Base-by-base conservation (phyloP, 164 flowering plant genomes). In the Vitis labrusca region DNA sequence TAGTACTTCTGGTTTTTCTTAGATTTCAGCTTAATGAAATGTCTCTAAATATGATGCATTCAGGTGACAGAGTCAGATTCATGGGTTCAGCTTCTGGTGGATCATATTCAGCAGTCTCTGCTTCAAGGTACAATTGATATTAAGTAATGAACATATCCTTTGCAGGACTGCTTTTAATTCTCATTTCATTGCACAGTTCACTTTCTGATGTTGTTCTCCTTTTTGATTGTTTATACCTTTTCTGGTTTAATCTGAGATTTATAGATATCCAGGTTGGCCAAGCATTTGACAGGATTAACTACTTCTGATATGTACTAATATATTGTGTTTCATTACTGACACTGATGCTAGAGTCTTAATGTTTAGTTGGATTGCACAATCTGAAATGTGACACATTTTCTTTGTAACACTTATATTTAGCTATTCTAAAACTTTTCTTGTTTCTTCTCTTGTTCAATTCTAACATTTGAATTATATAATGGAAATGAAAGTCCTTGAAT, bases 1-100 rank as follows among this genome's bases (percentile, higher is more conserved):
- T 48, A 12, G 37, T 58, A 47, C 30, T 14, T 16, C 47, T 59
- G 23, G 8, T 14, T 17, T 44, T 48, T 50, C n/a, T 65, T 53
- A 63, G 29, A 10, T 64, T 61, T 50, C 15, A 61, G 32, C 44
- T 58, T 13, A 50, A 54, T 48, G 17, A 23, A 57, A 3, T 12
- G 3, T 32, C 17, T 52, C 12, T 32, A 16, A 44, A n/a, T 71
- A 51, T 67, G 19, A 59, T 63, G 71, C 64, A 15, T 73, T 67
- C 78, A 93, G 98, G 98, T 78, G 98, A 93, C 74, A 79, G 86
- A 63, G 94, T 93, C 50, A 89, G 75, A 77, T 93, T 78, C 67
- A 73, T 74, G 32, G 88, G 87, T 66, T 71, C 85, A 5, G 61
- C 78, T 70, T 79, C 84, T 51, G 70, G 77, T 60, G 75, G 78